Evolutionary conservation across 495 filamentous ascomycete species (phyloP), one percentile per base, ranked within the genome.

Genomic region (Penicillium paxilli): DNA sequence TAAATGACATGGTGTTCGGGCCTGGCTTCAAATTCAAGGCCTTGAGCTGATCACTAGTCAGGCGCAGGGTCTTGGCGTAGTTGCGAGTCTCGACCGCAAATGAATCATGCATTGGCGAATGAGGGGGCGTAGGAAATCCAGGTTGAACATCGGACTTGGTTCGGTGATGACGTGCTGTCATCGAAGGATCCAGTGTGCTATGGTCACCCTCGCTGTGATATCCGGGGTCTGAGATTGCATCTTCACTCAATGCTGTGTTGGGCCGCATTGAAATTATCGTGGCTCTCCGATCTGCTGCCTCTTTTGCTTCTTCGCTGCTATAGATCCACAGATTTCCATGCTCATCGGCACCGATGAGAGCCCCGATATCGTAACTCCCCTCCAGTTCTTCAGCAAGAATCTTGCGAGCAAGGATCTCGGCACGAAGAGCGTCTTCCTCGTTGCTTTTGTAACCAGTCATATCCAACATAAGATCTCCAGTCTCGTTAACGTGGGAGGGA

Each of bases 251-350:
- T 16, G 79, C 71, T 14, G 78, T 76, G 22, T 75, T 75, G 4
- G 83, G 72, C 12, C 79, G 74, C 64, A 87, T 70, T 0, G 75
- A 72, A 42, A 79, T 74, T 52, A 84, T 60, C 2, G 75, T 71
- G 8, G 79, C 75, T 56, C 79, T 78, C 21, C 78, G 78, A 19
- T 75, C 71, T 9, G 87, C 88, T 4, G 81, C 77, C 62, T 92
- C 89, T 63, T 97, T 98, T 21, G 95, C 91, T 61, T 97, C 95
- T 65, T 96, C 91, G 58, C 91, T 96, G 68, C 90, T 94, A 71
- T 98, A 99, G 49, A 98, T 98, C 95, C 94, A 98, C 9, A 99
- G 76, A 64, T 99, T 98, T 5, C 94, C 94, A 44, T 92, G 85
- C 61, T 95, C 91, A 64, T 99, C 94, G 21, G 91, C 91, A 7